Evolutionary conservation across 305 asterid genomes (phyloP), one percentile per base, ranked within the genome.

Genomic region (Fraxinus angustifolia): DNA sequence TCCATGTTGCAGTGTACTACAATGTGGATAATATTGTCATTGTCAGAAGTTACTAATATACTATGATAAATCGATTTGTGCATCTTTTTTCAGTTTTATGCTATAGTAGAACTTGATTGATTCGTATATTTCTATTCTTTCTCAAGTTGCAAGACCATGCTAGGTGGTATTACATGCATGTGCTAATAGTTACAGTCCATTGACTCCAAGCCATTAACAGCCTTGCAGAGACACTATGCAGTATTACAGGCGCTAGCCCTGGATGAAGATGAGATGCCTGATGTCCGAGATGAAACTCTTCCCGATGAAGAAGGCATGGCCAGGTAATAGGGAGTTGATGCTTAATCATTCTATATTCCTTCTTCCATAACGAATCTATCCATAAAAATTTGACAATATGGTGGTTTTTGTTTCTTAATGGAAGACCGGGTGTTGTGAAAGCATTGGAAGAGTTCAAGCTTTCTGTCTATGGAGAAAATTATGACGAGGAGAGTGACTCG

Each of bases 231-330:
- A 83, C 99, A 95, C 86, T 94, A 91, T 85, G 98, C 99, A 36
- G 92, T 92, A 73, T 78, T 95, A 84, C 97, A 95, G 86, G 98
- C 99, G 81, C 89, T 95, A 58, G 99, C 99, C 38, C 88, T 95
- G 82, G 97, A 92, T 82, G 99, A 95, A 86, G 99, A 95, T 42
- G 97, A 95, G 86, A 91, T 95, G 91, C 99, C 99, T 50, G 97
- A 93, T 36, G 83, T 90, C 62, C 92, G 87, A 86, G 99, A 95
- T 78, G 98, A 94, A 88, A 95, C 99, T 45, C 91, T 94, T 86
- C 99, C 98, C 14, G 99, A 95, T 86, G 97, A 95, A 91, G 97
- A 94, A 87, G 98, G 99, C 82, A 83, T 95, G 90, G 84, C 95
- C 85, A 89, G 98, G 99, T 95, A 88, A 50, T 34, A 10, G 26